phyloP scores from a whole-genome alignment of 2,329 filamentous ascomycete genomes.

The Rhexocercosporidium sp. region DNA sequence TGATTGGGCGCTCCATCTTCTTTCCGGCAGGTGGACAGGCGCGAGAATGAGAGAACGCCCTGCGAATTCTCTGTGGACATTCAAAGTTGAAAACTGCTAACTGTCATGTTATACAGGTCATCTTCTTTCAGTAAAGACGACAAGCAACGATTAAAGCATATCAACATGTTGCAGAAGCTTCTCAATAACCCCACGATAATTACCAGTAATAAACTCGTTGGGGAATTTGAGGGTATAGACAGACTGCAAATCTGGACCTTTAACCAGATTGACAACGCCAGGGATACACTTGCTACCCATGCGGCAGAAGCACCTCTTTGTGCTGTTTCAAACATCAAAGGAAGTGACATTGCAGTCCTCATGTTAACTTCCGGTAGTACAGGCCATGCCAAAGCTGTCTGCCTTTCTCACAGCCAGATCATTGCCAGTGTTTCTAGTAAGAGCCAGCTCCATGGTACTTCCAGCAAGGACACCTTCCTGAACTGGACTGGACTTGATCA shows the following conservation, averaged over 20 bases:
- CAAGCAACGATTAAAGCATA: slow-evolving; percentile 39
- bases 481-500: slow-evolving; percentile 57
- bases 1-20: too few relatives aligned
- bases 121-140: slow-evolving; percentile 41
- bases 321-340: background rate
- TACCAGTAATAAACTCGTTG: slow-evolving; percentile 28
- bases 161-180: slow-evolving; percentile 38
- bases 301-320: background rate
- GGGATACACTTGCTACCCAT: background rate
- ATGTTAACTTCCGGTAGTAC: slow-evolving; percentile 61
- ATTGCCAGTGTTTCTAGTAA: slow-evolving; percentile 42
- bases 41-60: background rate
- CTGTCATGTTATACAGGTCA: slow-evolving; percentile 35
- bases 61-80: background rate
- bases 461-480: slow-evolving; percentile 35
- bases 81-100: background rate
- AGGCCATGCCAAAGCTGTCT: slow-evolving; percentile 56
- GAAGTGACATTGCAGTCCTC: slow-evolving; percentile 42
- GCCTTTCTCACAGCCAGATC: slow-evolving; percentile 50
- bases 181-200: slow-evolving; percentile 38
- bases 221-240: slow-evolving; percentile 30
- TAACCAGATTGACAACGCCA: background rate
- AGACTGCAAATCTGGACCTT: slow-evolving; percentile 7
- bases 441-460: slow-evolving; percentile 7
- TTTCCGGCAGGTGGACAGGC: too few relatives aligned